These are phyloP conservation scores for Aspergillus arachidicola DNA, from an alignment of 2,329 filamentous ascomycete species.

Conservation along the genomic window DNA sequence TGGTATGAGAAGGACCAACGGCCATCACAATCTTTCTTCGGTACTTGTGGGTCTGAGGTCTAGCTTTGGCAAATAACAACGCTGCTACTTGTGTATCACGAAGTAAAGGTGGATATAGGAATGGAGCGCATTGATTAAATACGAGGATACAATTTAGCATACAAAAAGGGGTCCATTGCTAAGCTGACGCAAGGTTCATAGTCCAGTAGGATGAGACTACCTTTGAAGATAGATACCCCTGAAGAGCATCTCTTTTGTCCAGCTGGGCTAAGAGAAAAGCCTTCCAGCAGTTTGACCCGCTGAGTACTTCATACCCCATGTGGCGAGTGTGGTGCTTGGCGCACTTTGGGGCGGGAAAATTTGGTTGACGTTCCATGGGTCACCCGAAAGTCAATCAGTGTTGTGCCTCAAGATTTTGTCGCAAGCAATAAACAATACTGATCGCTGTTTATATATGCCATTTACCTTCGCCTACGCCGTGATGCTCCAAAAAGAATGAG, in stretches of 20 bases:
- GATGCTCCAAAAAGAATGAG: not conserved
- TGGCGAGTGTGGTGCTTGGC: not conserved
- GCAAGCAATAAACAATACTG: not conserved
- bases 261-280: not conserved
- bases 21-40: not conserved
- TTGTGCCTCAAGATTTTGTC: not conserved
- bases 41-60: not conserved
- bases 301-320: not conserved
- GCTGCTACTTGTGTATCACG: not conserved
- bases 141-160: not conserved
- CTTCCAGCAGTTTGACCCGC: not conserved
- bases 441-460: not conserved
- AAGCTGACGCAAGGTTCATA: too few relatives aligned
- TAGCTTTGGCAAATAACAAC: not conserved
- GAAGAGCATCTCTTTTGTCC: not conserved
- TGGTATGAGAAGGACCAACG: not conserved
- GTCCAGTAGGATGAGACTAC: not conserved
- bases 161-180: too few relatives aligned
- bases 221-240: not conserved
- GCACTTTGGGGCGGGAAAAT: not conserved
- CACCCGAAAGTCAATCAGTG: not conserved
- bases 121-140: not conserved
- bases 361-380: not conserved
- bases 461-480: not conserved
- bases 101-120: not conserved